Base-by-base conservation (phyloP, 768 basidiomycete species). In the Asterophora parasitica region DNA sequence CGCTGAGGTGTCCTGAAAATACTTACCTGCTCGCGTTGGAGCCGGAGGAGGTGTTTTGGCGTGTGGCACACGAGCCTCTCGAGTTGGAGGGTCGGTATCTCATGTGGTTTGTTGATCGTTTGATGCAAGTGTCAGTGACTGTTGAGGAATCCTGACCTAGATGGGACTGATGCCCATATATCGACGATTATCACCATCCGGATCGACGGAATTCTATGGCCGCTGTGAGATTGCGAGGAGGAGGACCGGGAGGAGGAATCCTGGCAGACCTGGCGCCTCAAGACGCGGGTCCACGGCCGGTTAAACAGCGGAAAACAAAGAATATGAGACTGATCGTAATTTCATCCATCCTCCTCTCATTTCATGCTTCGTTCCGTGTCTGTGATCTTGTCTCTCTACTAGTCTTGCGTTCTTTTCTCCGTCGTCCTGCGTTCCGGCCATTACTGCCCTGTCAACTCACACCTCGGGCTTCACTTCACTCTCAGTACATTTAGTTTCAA, bases 401-500 rank as follows among this genome's bases (percentile, higher is more conserved):
- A 55, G 51, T 55, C 44, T 49, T 47, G 33, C 45, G 59, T 52
- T 49, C 53, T 49, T 50, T 52, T 49, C 40, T 49, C 46, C 43
- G 49, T 52, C 53, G 44, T 53, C 55, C 57, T 55, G 53, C 54
- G 53, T 57, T 60, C 50, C 61, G 58, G 54, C 59, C 64, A 58
- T 65, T 60, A 58, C 48, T 64, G 48, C 59, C 64, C 59, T 61
- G 59, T 49, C 53, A 51, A 52, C 48, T 59, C 58, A 41, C 43
- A 16, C 42, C 32, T 47, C 48, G 39, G 48, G 31, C 37, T 55
- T 49, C 59, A 54, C 48, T 49, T 58, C 51, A 48, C 48, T 55
- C 49, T 55, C 56, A 60, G 59, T 65, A 56, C 48, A 58, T 65
- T 64, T 66, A 65, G 58, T 63, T 62, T 58, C 53, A 53, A 56